Evolutionary conservation across 495 filamentous ascomycete species (phyloP).

Genomic region (Acidomyces sp.): DNA sequence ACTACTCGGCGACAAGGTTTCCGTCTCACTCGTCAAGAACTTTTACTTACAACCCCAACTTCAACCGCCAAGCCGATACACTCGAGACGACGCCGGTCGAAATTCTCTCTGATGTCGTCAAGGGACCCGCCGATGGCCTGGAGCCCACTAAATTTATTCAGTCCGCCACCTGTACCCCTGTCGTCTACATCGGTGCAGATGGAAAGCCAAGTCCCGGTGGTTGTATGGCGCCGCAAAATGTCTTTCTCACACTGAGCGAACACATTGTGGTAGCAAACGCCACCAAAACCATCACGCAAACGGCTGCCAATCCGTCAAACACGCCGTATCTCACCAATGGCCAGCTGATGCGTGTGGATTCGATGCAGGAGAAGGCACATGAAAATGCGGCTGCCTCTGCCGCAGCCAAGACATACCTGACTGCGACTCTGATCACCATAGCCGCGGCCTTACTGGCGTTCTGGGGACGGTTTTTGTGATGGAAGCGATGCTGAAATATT

Average conservation of each 20-base stretch:
- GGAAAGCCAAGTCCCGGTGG: not conserved
- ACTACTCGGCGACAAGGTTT: not conserved
- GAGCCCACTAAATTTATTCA: not conserved
- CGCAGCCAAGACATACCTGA: too few species aligned
- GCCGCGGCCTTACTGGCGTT: too few species aligned
- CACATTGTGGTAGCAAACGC: not conserved
- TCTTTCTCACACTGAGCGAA: not conserved
- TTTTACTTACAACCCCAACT: not conserved
- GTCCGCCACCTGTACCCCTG: slow-evolving; percentile 1
- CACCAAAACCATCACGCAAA: not conserved
- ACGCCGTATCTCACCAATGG: too few species aligned
- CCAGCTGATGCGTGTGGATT: too few species aligned
- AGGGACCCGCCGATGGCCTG: not conserved
- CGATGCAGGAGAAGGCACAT: too few species aligned
- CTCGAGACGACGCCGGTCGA: not conserved
- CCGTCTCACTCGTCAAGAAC: not conserved
- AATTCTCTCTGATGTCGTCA: not conserved
- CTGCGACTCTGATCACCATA: too few species aligned
- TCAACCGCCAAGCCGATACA: not conserved
- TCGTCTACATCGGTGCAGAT: not conserved
- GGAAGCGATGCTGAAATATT: too few species aligned
- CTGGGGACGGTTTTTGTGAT: too few species aligned
- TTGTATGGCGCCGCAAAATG: not conserved
- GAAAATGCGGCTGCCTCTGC: too few species aligned
- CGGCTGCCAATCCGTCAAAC: not conserved